Evolutionary conservation across 768 basidiomycete genomes (phyloP), one percentile per base, ranked within the genome.

Genomic region (Albatrellus ellisii): DNA sequence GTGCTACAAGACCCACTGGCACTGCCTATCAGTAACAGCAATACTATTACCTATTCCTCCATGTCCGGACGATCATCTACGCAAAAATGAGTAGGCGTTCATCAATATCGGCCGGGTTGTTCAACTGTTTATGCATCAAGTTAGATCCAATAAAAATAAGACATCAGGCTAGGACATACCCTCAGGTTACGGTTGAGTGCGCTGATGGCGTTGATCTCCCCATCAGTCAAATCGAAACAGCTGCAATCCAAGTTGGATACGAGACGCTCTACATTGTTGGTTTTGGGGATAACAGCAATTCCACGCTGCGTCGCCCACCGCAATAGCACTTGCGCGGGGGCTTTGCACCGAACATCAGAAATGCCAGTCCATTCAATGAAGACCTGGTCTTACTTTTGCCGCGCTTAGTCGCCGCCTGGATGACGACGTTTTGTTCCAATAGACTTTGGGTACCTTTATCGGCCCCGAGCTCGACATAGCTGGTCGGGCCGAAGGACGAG

Each of bases 81-180:
- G 79, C 82, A 56, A 84, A 87, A 51, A 87, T 82, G 6, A 62
- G 71, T 44, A 85, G 54, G 26, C 74, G 68, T 41, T 71, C 62
- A 49, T 85, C 77, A 29, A 84, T 77, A 17, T 72, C 73, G 27
- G 58, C 69, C 6, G 84, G 84, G 58, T 87, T 63, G 59, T 85
- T 85, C 54, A 83, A 52, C 80, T 83, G 46, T 14, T 42, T 25
- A 34, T 20, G 2, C 31, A 24, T 54, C 45, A 52, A 20, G 33
- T 35, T 14, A 33, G 1, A 14, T 21, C 35, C 20, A 36, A 25
- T 25, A 17, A 25, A 8, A n/a, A 11, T 6, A 21, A 42, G 22
- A 40, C 9, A 24, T 38, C 42, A 31, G 37, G 39, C 22, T 43
- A 21, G 15, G 21, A 59, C 74, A 48, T 57, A 83, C 80, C 59